These are phyloP conservation scores for Helianthus annuus DNA, from an alignment of 129 eudicot genomes.

Conservation along the genomic window DNA sequence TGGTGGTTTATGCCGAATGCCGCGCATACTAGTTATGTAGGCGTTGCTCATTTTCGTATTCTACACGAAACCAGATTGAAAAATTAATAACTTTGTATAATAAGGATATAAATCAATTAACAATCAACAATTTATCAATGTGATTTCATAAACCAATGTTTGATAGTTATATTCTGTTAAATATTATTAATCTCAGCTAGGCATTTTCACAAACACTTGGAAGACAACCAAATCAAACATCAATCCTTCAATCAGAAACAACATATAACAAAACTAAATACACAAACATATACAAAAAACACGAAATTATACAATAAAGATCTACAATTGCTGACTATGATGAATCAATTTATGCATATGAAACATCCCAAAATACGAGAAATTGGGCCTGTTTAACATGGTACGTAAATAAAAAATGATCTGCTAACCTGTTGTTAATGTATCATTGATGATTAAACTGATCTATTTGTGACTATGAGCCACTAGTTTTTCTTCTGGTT, in stretches of 20 bases:
- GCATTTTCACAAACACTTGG: not conserved
- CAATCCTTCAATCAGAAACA: not conserved
- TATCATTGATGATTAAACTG: slow-evolving; percentile 5
- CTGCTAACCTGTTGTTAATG: slow-evolving; percentile 28
- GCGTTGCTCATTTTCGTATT: slow-evolving; percentile 47
- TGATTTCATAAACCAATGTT: not conserved
- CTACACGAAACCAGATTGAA: not conserved
- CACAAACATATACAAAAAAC: not conserved
- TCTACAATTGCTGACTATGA: not conserved
- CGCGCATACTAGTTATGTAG: slow-evolving; percentile 46
- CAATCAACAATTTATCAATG: not conserved
- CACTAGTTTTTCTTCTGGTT: not conserved
- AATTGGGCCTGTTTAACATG: not conserved
- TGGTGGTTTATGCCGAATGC: slow-evolving; percentile 38
- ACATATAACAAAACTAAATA: not conserved
- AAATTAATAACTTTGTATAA: not conserved
- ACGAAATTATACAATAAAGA: not conserved
- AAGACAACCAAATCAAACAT: not conserved
- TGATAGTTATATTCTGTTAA: not conserved
- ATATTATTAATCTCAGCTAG: not conserved
- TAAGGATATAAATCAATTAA: not conserved
- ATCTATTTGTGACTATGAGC: not conserved
- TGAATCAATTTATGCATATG: not conserved
- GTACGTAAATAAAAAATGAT: not conserved
- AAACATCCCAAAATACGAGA: not conserved